These are phyloP conservation scores for Penicillium roqueforti DNA, from an alignment of 495 filamentous ascomycete species.

Conservation along the genomic window DNA sequence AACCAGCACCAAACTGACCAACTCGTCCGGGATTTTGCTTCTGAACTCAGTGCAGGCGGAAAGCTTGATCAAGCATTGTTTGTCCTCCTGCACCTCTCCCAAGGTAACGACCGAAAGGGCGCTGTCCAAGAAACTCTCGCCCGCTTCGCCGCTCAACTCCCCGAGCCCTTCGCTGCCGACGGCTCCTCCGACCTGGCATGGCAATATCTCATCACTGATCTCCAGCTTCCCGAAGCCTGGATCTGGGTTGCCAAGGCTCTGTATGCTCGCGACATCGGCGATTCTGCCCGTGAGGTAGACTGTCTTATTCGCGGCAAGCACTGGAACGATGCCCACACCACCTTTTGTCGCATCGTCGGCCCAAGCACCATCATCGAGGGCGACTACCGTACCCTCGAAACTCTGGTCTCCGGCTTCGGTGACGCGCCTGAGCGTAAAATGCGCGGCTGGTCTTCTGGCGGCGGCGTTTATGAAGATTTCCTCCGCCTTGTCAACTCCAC, in stretches of 20 bases:
- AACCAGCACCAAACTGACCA: constrained; percentile 53
- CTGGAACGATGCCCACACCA: constrained; percentile 76
- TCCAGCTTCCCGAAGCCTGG: constrained; percentile 69
- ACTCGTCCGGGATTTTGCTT: constrained; percentile 64
- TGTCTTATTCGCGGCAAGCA: constrained; percentile 72
- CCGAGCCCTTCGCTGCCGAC: constrained; percentile 54
- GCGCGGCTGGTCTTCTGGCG: constrained; percentile 67
- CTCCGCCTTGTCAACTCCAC: constrained; percentile 52
- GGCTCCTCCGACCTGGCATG: constrained; percentile 44
- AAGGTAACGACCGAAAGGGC: constrained; percentile 55
- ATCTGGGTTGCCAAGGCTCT: constrained; percentile 85
- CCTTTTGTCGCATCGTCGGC: constrained; percentile 71
- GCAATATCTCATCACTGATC: constrained; percentile 52
- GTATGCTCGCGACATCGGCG: constrained; percentile 63
- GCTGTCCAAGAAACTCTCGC: constrained; percentile 67
- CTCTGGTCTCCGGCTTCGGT: constrained; percentile 63
- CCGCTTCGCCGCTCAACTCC: constrained; percentile 44
- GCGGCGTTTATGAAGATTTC: constrained; percentile 79
- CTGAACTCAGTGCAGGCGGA: constrained; percentile 62
- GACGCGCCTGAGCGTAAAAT: constrained; percentile 47
- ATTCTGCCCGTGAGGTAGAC: constrained; percentile 63
- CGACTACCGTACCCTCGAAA: constrained; percentile 61
- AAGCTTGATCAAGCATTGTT: constrained; percentile 68
- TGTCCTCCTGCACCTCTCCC: constrained; percentile 71
- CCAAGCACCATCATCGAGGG: constrained; percentile 74